Conservation (phyloP, 2,329 filamentous ascomycete species). For the Fusarium citri region DNA sequence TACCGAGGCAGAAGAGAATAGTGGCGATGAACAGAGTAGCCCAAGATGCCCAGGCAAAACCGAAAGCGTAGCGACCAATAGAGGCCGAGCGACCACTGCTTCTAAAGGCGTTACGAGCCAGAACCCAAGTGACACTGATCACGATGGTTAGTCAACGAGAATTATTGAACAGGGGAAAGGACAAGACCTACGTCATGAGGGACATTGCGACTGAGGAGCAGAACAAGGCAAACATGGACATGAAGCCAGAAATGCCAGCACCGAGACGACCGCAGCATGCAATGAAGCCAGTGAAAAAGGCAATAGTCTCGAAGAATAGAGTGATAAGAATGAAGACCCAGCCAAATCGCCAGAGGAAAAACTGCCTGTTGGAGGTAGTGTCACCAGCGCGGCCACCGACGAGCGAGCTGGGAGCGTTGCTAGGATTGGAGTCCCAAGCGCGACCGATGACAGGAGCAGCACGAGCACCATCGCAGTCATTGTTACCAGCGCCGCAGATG, state of each 20-base stretch:
- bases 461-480: conserved; percentile 71
- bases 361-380: conserved; percentile 73
- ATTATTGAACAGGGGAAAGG: neutral
- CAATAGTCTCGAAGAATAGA: conserved; percentile 78
- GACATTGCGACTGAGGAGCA: conserved; percentile 74
- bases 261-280: conserved; percentile 79
- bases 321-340: conserved; percentile 92
- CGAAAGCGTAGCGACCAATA: conserved; percentile 77
- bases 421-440: conserved; percentile 68
- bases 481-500: conserved; percentile 75
- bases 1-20: conserved; percentile 74
- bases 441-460: conserved; percentile 78
- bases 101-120: conserved; percentile 75
- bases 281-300: conserved; percentile 75
- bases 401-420: conserved; percentile 58
- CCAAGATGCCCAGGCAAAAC: conserved; percentile 80
- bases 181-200: conserved; percentile 77
- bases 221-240: conserved; percentile 71
- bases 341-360: conserved; percentile 88
- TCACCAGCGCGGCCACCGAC: conserved; percentile 62
- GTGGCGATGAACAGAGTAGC: conserved; percentile 73
- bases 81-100: conserved; percentile 65
- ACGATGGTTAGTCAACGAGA: conserved; percentile 15
- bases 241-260: conserved; percentile 72
- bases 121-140: conserved; percentile 69